Base-by-base conservation (phyloP, 306 rosid species). In the Dryas alaskensis region DNA sequence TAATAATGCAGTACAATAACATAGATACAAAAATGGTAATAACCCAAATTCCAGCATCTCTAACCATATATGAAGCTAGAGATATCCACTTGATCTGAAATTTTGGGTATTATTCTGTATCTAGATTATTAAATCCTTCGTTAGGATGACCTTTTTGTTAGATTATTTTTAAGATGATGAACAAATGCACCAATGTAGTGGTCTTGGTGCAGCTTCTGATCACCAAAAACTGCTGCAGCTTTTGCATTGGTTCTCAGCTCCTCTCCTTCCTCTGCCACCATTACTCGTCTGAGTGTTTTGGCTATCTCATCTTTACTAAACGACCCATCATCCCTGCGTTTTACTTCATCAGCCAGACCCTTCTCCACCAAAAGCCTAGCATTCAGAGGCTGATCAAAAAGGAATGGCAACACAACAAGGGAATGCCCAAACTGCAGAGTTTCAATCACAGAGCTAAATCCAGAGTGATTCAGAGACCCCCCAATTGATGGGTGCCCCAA, bases 381-480 rank as follows among this genome's bases (percentile, higher is more conserved):
- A 78, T 77, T 84, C 48, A 83, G 66, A 48, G 82, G 81, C 45
- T 87, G 87, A 70, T 87, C 89, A 3, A 39, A 0, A 3, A 61
- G 63, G 10, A 87, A 48, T 19, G 84, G 89, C n/a, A 87, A 73
- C 31, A 63, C 72, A 40, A 84, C 76, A 17, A 84, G 87, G 4
- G 16, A 13, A 65, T 69, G 84, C 45, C 83, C 89, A 71, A 84
- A 87, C 31, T 75, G 77, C 25, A 87, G 27, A 13, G 67, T 47
- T 52, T 87, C 91, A 65, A 84, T 78, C 8, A 60, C 60, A 54
- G 91, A 78, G 6, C 86, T 80, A 84, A 86, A 85, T 0, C 87
- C 84, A 37, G 75, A 69, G 55, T 84, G 91, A 79, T 80, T 73
- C 62, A 87, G 7, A 13, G 70, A 79, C 0, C 89, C 89, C n/a